Conservation (phyloP, 768 basidiomycete genomes). For the Agaricus sinodeliciosus region DNA sequence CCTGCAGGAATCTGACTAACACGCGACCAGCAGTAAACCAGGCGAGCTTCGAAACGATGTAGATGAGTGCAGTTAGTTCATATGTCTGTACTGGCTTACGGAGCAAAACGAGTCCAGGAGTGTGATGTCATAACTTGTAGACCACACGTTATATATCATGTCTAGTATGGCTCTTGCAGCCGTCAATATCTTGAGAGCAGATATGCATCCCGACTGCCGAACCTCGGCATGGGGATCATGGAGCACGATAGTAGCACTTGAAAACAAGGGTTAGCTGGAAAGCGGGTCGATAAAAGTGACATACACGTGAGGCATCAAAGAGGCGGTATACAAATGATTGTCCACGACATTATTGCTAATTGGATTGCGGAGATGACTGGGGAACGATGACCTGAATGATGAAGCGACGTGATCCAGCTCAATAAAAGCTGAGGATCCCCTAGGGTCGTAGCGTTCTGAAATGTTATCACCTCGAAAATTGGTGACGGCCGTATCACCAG, state of each 20-base stretch:
- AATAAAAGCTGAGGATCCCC: constrained; percentile 56
- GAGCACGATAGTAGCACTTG: constrained; percentile 60
- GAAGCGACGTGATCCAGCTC: constrained; percentile 54
- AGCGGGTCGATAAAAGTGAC: constrained; percentile 8
- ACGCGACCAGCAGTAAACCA: constrained; percentile 69
- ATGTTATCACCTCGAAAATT: constrained; percentile 30
- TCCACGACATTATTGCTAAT: constrained; percentile 52
- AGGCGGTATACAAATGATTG: constrained; percentile 47
- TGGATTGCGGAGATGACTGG: constrained; percentile 47
- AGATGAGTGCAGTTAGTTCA: too few relatives aligned
- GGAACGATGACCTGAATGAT: constrained; percentile 54
- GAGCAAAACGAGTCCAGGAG: constrained; percentile 65
- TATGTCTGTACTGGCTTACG: constrained; percentile 29
- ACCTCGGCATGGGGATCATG: constrained; percentile 75
- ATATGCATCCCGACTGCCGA: constrained; percentile 50
- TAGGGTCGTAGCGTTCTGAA: constrained; percentile 47
- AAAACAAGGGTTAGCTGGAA: constrained; percentile 8
- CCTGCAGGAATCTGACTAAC: constrained; percentile 59
- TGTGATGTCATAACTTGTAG: constrained; percentile 68
- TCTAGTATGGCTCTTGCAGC: constrained; percentile 64
- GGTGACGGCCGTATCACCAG: constrained; percentile 46
- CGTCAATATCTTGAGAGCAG: constrained; percentile 60
- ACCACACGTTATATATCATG: constrained; percentile 56
- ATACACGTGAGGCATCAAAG: constrained; percentile 37
- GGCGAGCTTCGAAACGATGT: constrained; percentile 36